These are phyloP conservation scores for Hericium rajendrae DNA, from an alignment of 768 basidiomycete genomes.

Conservation along the genomic window DNA sequence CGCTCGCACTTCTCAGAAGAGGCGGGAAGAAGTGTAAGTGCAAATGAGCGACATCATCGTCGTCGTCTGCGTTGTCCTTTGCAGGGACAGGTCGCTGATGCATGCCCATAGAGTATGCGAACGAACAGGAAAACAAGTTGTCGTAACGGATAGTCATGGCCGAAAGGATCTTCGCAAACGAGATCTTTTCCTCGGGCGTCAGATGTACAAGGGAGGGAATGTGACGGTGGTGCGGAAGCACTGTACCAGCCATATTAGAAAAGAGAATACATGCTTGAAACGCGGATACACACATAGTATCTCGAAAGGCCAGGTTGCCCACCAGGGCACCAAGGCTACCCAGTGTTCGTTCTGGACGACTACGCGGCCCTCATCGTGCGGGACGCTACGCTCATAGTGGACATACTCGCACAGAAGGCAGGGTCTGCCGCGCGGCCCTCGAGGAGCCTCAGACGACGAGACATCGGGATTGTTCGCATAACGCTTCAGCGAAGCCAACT, in stretches of 20 bases:
- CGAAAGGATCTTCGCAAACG: conserved; percentile 63
- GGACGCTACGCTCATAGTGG: conserved; percentile 43
- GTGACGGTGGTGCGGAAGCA: conserved; percentile 71
- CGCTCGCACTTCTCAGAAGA: conserved; percentile 67
- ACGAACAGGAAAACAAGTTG: conserved; percentile 76
- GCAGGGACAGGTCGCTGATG: conserved; percentile 71
- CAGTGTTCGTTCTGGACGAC: conserved; percentile 69
- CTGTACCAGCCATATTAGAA: conserved; percentile 25
- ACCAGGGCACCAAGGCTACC: conserved; percentile 86
- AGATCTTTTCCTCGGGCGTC: conserved; percentile 43
- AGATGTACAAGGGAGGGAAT: conserved; percentile 63
- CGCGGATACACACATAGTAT: conserved; percentile 41
- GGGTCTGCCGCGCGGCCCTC: conserved; percentile 44
- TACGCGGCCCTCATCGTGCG: conserved; percentile 43
- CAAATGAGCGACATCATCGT: conserved; percentile 52
- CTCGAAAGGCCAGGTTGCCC: conserved; percentile 94
- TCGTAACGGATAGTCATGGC: conserved; percentile 60
- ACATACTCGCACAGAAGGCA: conserved; percentile 79
- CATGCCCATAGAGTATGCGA: conserved; percentile 92
- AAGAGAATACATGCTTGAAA: neutral
- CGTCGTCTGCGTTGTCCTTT: neutral
- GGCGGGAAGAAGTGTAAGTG: conserved; percentile 88
- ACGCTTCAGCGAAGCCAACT: conserved; percentile 44
- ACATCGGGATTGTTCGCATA: conserved; percentile 32
- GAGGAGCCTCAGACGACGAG: conserved; percentile 39